Evolutionary conservation across 1,139 yeast genomes (phyloP), one percentile per base, ranked within the genome.

Genomic region (Protomyces macrosporus): DNA sequence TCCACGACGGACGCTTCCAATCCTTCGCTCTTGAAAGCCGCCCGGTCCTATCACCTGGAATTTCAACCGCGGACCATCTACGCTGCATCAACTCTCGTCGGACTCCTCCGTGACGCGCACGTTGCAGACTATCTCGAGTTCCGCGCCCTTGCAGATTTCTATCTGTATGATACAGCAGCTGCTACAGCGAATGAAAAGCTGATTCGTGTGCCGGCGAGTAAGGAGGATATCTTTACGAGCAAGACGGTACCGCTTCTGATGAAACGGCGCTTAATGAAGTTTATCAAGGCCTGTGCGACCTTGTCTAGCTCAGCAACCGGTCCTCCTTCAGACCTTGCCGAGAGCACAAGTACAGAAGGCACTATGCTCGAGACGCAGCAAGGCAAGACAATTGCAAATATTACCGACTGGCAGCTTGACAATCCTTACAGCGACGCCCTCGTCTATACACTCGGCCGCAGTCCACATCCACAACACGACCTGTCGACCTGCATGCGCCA

Each of bases 221-320:
- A 90, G 72, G 96, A 93, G 74, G 97, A 91, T 71, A 91, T 95
- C 60, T 95, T 95, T 77, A 88, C 96, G 39, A 93, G 90, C 75
- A 93, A 90, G 73, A 80, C 89, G 6, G 78, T 95, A 68, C 80
- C 90, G 12, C 78, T 91, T 62, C 76, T 84, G 66, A 84, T 95
- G 7, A 93, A 93, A 74, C 83, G 98, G 68, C 82, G 84, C 67
- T 81, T 95, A 69, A 93, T 93, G 98, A 87, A 86, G 75, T 91
- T 93, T 74, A 84, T 93, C 75, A 93, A 93, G 77, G 93, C 91
- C 75, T 89, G 89, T 0, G 77, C 90, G 59, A 16, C 23, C 16
- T 23, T 23, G 23, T 23, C 23, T 23, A 23, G 23, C 23, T 1
- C 23, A 23, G 48, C n/a, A 9, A 10, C n/a, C 1, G 30, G 9